Percentiles rank a stretch among this genome's conserved stretches.
phyloP scores from a whole-genome alignment of 1,139 yeast species.

The Pichia kudriavzevii region DNA sequence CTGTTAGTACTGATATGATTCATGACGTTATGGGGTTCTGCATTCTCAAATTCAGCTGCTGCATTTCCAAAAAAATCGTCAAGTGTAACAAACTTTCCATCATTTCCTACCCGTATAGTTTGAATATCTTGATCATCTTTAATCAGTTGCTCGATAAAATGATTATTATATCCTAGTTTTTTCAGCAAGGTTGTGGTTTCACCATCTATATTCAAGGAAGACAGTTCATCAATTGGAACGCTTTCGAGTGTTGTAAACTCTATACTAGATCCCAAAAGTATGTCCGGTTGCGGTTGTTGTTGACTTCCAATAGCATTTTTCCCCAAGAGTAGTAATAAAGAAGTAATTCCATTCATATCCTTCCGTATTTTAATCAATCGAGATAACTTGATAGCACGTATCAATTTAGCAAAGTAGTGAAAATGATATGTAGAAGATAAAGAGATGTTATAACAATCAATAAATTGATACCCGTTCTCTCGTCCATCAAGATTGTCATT shows the following conservation, averaged over 20 bases:
- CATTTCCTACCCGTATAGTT: constrained; percentile 22
- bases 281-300: constrained; percentile 4
- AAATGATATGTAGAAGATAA: constrained; percentile 43
- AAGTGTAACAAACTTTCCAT: constrained; percentile 24
- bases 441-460: constrained; percentile 11
- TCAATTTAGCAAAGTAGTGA: constrained; percentile 42
- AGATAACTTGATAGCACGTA: constrained; percentile 49
- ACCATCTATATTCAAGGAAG: constrained; percentile 1
- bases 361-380: constrained; percentile 53
- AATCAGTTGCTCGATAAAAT: constrained; percentile 26
- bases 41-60: constrained; percentile 5
- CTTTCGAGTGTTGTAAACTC: constrained; percentile 55
- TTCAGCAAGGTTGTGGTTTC: constrained; percentile 5
- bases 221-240: constrained; percentile 26
- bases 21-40: constrained; percentile 2
- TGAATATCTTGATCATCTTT: constrained; percentile 28
- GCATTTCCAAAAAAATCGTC: constrained; percentile 23
- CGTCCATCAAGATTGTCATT: constrained; percentile 24
- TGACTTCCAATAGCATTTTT: constrained; percentile 7
- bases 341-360: constrained; percentile 48
- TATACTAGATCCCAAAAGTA: constrained; percentile 47
- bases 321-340: constrained; percentile 37
- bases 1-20: background rate
- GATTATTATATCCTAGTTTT: constrained; percentile 24
- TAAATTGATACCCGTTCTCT: constrained; percentile 11